Evolutionary conservation across 108 stramenopile species (phyloP), one percentile per base, ranked within the genome.

Genomic region (Nitzschia inconspicua): DNA sequence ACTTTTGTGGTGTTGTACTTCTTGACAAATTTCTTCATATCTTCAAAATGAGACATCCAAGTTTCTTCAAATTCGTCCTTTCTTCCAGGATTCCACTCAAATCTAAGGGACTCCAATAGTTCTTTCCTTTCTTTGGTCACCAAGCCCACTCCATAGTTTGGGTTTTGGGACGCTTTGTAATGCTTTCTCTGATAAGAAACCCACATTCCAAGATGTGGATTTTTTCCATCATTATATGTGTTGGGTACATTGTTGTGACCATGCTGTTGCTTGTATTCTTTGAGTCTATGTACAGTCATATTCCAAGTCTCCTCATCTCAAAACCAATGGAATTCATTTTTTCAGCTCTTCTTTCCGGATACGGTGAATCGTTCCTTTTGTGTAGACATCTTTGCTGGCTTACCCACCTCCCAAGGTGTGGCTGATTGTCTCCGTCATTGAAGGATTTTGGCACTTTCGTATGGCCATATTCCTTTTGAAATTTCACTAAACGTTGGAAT

Each of bases 201-300:
- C 53, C 53, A 54, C 20, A 36, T 54, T 1, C 53, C 53, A 1
- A 54, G 34, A 18, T 25, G 16, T 5, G 53, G 53, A 14, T 39
- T 54, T 20, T 28, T 0, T 19, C 34, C 22, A 54, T 54, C 52
- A 18, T 54, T 54, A 0, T 54, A 54, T 23, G 23, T 54, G 10
- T 54, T 54, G 8, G 31, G 53, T 8, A 54, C 53, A 18, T 54
- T 54, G 14, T 32, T 54, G 18, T 62, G 2, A 20, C 61, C 61
- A 2, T 62, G 28, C 24, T 7, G 29, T 3, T 62, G 49, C 37
- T 62, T 50, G 20, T 62, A 62, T 18, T 62, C 47, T 24, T 40
- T 51, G 10, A 62, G 30, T 9, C 61, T 6, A 24, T 47, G 23
- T 26, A 44, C 49, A 47, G 51, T 62, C 7, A 35, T 16, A 23